Evolutionary conservation across 1,284 basidiomycete genomes (phyloP).

Genomic region (Trichosporon sp.): DNA sequence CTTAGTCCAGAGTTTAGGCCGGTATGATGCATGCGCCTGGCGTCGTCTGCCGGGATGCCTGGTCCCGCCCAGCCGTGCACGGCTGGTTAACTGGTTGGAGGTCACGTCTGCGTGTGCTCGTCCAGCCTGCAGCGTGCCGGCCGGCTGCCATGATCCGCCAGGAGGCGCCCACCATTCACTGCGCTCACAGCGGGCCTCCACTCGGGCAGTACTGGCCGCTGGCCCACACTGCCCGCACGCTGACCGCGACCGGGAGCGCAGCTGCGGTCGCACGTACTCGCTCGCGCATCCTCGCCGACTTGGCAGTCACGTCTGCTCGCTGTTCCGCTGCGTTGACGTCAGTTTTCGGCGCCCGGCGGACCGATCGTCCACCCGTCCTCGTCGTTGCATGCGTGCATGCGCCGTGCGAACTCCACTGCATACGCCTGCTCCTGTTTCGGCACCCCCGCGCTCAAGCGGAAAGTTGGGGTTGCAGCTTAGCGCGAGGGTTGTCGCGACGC

Average conservation of each 20-base stretch:
- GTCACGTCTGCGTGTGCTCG: no score
- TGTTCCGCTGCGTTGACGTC: not conserved
- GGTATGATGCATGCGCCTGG: not conserved
- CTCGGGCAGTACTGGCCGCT: not conserved
- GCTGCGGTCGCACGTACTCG: not conserved
- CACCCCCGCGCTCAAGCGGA: not conserved
- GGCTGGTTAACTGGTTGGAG: no score
- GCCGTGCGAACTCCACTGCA: not conserved
- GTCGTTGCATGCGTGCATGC: not conserved
- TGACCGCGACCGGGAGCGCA: not conserved
- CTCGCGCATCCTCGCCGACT: not conserved
- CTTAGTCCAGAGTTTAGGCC: not conserved
- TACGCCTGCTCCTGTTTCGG: not conserved
- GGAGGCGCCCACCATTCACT: not conserved
- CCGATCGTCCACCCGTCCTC: not conserved
- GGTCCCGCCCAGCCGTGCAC: no score
- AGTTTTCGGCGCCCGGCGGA: not conserved
- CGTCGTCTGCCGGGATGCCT: no score
- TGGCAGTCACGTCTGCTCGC: not conserved
- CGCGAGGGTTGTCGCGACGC: not conserved
- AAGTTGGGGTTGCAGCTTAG: not conserved
- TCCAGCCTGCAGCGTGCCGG: no score
- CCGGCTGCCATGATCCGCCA: no score
- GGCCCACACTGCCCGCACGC: not conserved
- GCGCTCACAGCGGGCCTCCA: not conserved